Conservation (phyloP, 768 basidiomycete genomes). For the Xerocomellus amylosporus region DNA sequence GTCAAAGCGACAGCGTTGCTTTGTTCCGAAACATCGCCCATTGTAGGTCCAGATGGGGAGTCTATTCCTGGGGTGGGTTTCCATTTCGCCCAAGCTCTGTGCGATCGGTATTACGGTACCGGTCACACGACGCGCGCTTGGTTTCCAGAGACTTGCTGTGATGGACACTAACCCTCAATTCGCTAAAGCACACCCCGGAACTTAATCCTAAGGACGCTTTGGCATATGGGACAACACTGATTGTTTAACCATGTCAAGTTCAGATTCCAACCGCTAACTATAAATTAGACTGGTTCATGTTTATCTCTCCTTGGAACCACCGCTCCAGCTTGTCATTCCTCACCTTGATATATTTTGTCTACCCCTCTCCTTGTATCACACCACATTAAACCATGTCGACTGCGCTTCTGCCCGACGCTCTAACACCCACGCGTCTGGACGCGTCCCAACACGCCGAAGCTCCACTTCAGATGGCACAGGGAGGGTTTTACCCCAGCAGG, state of each 20-base stretch:
- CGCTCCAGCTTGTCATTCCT: no score
- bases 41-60: conserved; percentile 4
- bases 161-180: neutral
- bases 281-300: neutral
- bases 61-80: neutral
- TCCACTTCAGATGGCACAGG: no score
- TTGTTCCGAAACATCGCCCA: neutral
- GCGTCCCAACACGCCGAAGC: neutral
- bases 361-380: neutral
- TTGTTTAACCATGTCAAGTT: neutral
- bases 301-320: neutral
- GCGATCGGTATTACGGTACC: neutral
- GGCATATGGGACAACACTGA: neutral
- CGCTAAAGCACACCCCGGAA: neutral
- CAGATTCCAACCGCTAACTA: neutral
- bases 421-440: neutral
- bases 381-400: neutral
- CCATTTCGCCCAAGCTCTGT: neutral
- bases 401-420: neutral
- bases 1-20: conserved; percentile 1
- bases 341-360: neutral
- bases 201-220: neutral
- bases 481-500: neutral
- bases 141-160: neutral
- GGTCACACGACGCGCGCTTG: neutral